Percentiles rank a stretch among this genome's conserved stretches.
phyloP scores from a whole-genome alignment of 805 yeast genomes.

The Pichia scutulata region DNA sequence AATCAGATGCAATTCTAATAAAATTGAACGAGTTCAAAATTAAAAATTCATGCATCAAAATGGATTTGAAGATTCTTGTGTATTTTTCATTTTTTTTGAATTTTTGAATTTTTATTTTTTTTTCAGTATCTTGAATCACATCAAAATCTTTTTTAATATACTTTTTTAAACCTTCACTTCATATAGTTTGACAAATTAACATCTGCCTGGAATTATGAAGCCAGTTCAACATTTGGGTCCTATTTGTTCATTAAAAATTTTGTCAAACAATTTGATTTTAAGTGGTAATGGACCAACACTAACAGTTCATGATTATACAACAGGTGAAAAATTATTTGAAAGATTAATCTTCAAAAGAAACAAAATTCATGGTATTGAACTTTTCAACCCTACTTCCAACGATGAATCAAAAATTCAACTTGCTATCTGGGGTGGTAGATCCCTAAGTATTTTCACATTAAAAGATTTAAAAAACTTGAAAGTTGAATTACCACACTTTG shows the following conservation, averaged over 20 bases:
- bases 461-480: conserved; percentile 20
- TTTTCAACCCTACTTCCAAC: conserved; percentile 21
- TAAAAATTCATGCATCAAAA: too few relatives aligned
- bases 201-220: not conserved
- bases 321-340: conserved; percentile 27
- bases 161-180: too few relatives aligned
- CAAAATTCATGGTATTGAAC: conserved; percentile 73
- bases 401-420: conserved; percentile 24
- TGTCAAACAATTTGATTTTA: conserved; percentile 30
- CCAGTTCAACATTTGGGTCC: conserved; percentile 51
- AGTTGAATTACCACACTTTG: conserved; percentile 33
- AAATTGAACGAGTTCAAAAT: too few relatives aligned
- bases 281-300: conserved; percentile 71
- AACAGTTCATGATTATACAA: conserved; percentile 42
- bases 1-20: too few relatives aligned
- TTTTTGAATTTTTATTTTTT: not conserved
- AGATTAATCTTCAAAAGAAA: conserved; percentile 54
- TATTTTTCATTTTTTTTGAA: not conserved
- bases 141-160: too few relatives aligned
- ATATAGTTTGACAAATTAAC: too few relatives aligned
- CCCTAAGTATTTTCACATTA: conserved; percentile 40
- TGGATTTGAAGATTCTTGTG: too few relatives aligned
- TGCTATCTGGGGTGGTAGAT: conserved; percentile 63
- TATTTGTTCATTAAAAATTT: conserved; percentile 51
- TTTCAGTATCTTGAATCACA: too few relatives aligned